These are phyloP conservation scores for Taxawa tesnikishii DNA, from an alignment of 2,329 filamentous ascomycete species.

Conservation along the genomic window DNA sequence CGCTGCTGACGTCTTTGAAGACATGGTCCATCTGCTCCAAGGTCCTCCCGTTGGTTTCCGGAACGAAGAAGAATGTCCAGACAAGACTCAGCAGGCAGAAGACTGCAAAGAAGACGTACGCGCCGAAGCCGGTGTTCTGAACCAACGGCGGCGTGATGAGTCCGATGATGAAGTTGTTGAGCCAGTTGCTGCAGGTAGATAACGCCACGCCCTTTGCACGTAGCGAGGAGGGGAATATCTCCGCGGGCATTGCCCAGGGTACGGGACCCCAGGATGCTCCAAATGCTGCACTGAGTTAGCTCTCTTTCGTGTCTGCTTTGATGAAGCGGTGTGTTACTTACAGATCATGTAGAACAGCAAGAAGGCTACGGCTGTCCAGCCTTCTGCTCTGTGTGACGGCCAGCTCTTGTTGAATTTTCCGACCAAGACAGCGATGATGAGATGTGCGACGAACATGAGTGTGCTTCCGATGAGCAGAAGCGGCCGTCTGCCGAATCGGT, in stretches of 20 bases:
- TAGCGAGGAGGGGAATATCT: slow-evolving; percentile 51
- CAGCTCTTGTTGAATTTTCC: slow-evolving; percentile 12
- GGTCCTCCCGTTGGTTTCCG: slow-evolving; percentile 41
- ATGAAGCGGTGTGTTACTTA: too few species aligned
- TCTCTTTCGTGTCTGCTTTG: too few species aligned
- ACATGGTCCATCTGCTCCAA: slow-evolving; percentile 18
- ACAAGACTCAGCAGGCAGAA: slow-evolving; percentile 38
- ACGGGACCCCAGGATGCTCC: slow-evolving; percentile 38
- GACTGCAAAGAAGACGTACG: slow-evolving; percentile 48
- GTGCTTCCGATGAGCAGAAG: slow-evolving; percentile 26
- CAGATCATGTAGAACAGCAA: slow-evolving; percentile 13
- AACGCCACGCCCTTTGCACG: slow-evolving; percentile 55
- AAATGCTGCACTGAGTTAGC: too few species aligned
- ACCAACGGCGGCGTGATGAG: slow-evolving; percentile 19
- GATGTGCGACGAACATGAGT: slow-evolving; percentile 16
- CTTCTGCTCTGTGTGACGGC: slow-evolving; percentile 10
- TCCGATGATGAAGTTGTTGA: slow-evolving; percentile 49
- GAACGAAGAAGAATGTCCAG: slow-evolving; percentile 43
- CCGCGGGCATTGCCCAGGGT: slow-evolving; percentile 26
- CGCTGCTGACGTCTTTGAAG: slow-evolving; percentile 14
- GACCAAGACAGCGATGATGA: slow-evolving; percentile 17
- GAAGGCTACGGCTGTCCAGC: slow-evolving; percentile 8
- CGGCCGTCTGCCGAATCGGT: slow-evolving; percentile 52
- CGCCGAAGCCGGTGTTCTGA: slow-evolving; percentile 42
- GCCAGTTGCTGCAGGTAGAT: slow-evolving; percentile 51